Percentiles rank a stretch among this genome's conserved stretches.
Evolutionary conservation across 257 asterid genomes (phyloP).

Genomic region (Salvia miltiorrhiza): DNA sequence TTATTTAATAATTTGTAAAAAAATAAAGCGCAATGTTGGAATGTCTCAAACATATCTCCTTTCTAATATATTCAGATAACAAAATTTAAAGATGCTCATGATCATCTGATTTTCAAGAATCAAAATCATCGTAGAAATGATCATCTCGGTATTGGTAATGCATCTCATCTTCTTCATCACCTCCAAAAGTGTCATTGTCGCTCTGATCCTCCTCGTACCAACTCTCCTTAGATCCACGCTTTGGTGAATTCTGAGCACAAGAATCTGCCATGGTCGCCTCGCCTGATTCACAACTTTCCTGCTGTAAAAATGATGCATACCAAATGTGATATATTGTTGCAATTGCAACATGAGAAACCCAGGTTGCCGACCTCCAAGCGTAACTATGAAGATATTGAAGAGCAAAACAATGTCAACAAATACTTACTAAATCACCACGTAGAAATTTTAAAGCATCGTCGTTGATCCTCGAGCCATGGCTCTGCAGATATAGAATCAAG

Average conservation of each 20-base stretch:
- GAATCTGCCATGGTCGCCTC: conserved; percentile 8
- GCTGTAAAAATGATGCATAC: conserved; percentile 19
- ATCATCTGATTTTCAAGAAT: not conserved
- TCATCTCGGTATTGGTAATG: conserved; percentile 24
- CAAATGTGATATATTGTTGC: not conserved
- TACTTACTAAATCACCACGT: conserved; percentile 37
- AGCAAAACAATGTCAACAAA: not conserved
- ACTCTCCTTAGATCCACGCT: conserved; percentile 2
- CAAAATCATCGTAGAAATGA: conserved; percentile 14
- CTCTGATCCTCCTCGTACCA: conserved; percentile 24
- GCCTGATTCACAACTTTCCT: conserved; percentile 20
- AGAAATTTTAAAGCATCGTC: conserved; percentile 42
- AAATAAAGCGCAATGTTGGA: too few relatives aligned
- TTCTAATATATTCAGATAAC: too few relatives aligned
- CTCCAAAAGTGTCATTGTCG: conserved; percentile 16
- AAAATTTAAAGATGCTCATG: not conserved
- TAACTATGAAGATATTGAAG: not conserved
- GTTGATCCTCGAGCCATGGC: conserved; percentile 45
- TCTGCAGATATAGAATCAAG: conserved; percentile 31
- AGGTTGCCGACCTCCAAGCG: not conserved
- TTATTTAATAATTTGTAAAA: too few relatives aligned
- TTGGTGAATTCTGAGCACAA: conserved; percentile 2
- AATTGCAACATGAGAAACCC: not conserved
- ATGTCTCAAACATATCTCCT: too few relatives aligned
- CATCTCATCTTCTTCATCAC: conserved; percentile 1